Evolutionary conservation across 2,329 filamentous ascomycete species (phyloP).

Genomic region (Fusarium poae): DNA sequence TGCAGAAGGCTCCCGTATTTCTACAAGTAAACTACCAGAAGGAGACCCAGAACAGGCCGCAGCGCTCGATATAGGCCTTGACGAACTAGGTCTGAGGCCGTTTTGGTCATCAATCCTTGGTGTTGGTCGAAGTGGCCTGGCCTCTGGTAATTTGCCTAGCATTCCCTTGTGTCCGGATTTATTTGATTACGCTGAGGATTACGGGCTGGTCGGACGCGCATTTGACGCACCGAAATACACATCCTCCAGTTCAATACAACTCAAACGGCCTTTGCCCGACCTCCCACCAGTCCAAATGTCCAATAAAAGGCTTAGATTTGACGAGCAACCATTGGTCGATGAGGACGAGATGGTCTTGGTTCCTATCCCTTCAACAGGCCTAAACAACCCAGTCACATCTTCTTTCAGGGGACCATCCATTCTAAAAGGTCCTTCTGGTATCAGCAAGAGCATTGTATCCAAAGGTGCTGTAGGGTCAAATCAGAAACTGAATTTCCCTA

Average conservation of each 20-base stretch:
- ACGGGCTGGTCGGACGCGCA: constrained; percentile 51
- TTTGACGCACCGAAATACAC: constrained; percentile 20
- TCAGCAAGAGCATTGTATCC: background rate
- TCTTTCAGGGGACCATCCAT: constrained; percentile 6
- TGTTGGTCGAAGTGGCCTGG: constrained; percentile 59
- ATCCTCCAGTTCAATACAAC: constrained; percentile 9
- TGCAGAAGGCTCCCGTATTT: constrained; percentile 4
- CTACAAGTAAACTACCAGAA: background rate
- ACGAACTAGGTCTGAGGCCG: constrained; percentile 44
- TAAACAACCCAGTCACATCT: constrained; percentile 7
- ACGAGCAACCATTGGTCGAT: background rate
- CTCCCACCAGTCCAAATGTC: background rate
- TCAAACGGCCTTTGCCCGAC: constrained; percentile 27
- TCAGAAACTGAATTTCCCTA: constrained; percentile 71
- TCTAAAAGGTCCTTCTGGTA: constrained; percentile 12
- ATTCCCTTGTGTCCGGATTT: constrained; percentile 57
- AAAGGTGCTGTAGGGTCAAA: constrained; percentile 50
- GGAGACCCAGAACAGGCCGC: background rate
- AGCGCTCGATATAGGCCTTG: background rate
- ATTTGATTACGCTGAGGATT: constrained; percentile 57
- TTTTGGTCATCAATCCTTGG: constrained; percentile 48
- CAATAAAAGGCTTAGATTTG: constrained; percentile 21
- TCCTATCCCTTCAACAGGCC: constrained; percentile 17
- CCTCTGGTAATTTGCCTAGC: constrained; percentile 52
- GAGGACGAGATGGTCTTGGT: constrained; percentile 29